Evolutionary conservation across 306 rosid species (phyloP).

Genomic region (Hippophae tibetana): DNA sequence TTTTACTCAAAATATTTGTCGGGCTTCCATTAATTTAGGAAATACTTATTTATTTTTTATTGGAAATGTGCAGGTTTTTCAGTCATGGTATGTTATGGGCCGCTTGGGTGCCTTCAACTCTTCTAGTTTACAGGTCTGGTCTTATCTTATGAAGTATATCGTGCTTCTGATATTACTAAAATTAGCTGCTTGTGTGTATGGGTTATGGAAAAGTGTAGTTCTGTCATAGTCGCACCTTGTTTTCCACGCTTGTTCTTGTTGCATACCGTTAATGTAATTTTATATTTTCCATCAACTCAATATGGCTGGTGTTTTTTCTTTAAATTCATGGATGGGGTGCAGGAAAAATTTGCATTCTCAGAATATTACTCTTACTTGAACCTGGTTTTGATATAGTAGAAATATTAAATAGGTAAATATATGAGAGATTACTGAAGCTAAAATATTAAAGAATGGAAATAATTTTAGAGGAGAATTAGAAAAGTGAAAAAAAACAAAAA

Average conservation of each 20-base stretch:
- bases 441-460: too few species aligned
- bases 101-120: constrained; percentile 90
- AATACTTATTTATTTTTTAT: constrained; percentile 1
- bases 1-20: not conserved
- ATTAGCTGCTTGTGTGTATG: not conserved
- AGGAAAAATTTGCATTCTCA: too few species aligned
- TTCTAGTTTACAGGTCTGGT: constrained; percentile 69
- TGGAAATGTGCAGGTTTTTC: constrained; percentile 55
- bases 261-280: too few species aligned
- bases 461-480: too few species aligned
- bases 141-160: not conserved
- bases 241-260: not conserved
- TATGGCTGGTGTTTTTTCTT: too few species aligned
- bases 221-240: not conserved
- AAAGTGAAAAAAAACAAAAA: too few species aligned
- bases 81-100: constrained; percentile 95
- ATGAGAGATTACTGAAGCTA: too few species aligned
- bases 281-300: too few species aligned
- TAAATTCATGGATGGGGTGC: too few species aligned
- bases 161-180: not conserved
- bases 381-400: too few species aligned
- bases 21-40: not conserved
- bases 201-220: not conserved
- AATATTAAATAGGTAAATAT: too few species aligned
- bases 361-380: too few species aligned